A percentile compares a stretch with the other conserved stretches of the same genome.
Evolutionary conservation across 495 filamentous ascomycete genomes (phyloP).

Genomic region (Podospora pseudoanserina): DNA sequence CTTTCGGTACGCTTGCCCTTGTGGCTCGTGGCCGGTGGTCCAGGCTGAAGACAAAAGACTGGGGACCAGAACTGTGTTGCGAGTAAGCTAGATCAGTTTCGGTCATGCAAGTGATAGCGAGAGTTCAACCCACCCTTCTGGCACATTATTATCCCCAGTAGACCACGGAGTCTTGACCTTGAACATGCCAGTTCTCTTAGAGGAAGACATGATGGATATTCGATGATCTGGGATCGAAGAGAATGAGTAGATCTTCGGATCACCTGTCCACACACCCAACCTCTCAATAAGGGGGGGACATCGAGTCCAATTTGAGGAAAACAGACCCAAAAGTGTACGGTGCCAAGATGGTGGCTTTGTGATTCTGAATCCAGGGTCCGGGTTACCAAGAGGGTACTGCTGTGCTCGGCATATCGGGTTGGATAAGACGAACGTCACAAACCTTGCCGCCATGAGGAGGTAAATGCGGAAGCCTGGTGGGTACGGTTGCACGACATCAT

Average conservation of each 20-base stretch:
- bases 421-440: not conserved
- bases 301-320: not conserved
- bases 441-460: not conserved
- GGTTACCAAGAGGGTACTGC: not conserved
- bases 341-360: not conserved
- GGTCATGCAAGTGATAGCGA: not conserved
- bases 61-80: not conserved
- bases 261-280: not conserved
- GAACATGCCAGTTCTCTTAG: not conserved
- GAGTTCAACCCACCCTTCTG: not conserved
- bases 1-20: constrained; percentile 33
- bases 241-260: not conserved
- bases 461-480: not conserved
- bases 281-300: not conserved
- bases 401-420: not conserved
- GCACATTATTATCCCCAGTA: not conserved
- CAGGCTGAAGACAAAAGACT: constrained; percentile 25
- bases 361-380: not conserved
- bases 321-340: not conserved
- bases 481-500: not conserved
- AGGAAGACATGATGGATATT: not conserved
- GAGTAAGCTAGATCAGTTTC: not conserved
- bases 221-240: not conserved
- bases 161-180: not conserved
- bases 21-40: constrained; percentile 27